Evolutionary conservation across 2,329 filamentous ascomycete species (phyloP), one percentile per base, ranked within the genome.

Genomic region (Simplicillium aogashimaense): DNA sequence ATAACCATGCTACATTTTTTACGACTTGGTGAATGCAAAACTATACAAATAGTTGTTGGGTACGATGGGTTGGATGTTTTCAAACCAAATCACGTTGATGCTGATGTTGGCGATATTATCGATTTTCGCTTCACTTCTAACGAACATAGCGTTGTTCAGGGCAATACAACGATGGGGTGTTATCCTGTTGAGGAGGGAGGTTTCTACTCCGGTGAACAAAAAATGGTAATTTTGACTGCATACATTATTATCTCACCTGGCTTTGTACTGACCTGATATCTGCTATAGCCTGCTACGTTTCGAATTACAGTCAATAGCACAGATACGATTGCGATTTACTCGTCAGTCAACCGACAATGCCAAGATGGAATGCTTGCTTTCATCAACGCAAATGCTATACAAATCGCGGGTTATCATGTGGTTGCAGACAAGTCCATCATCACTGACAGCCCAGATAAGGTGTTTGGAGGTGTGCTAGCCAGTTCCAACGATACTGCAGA

Each of bases 81-180:
- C 14, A 37, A 28, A 10, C 35, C 35, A 5, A 14, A 29, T 14
- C 47, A 43, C 62, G 3, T 67, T 67, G 44, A 70, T 71, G 45
- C 67, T 65, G 48, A 67, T 58, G 43, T 67, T 65, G 20, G 56
- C 60, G 38, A 67, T 61, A 35, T 50, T 50, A 28, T 37, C 35
- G 35, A 37, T n/a, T 37, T 37, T 37, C 6, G 14, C 11, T 37
- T 37, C 16, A 20, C 25, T 20, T 17, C 13, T 12, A 37, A 37
- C 12, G 18, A 37, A 20, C 35, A 37, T 14, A 37, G 35, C 18
- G 35, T 37, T 8, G 35, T 37, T 9, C 35, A 14, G 6, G 35
- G 35, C 17, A 20, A 25, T 20, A 25, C 10, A 7, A 13, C 29
- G 9, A 29, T 12, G 5, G 35, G 35, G n/a, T 37, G 35, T 20